Conservation (phyloP, 768 basidiomycete genomes). For the Russula earlei region DNA sequence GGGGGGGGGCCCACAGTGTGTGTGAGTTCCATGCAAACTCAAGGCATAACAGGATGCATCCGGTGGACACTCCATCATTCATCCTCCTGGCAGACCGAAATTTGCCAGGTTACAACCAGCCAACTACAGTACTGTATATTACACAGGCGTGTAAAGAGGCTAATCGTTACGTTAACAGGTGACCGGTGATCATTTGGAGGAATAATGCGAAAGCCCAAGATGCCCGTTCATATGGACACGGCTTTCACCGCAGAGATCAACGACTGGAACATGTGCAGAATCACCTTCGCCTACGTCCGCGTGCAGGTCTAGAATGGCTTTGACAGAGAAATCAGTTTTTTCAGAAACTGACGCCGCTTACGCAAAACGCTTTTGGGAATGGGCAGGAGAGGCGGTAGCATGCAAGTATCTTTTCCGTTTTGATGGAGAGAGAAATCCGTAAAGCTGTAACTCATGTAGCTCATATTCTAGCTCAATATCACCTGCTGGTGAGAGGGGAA, state of each 20-base stretch:
- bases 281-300: slow-evolving; percentile 19
- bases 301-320: background rate
- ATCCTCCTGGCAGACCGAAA: no score
- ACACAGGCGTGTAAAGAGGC: no score
- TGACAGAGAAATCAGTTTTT: background rate
- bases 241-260: slow-evolving; percentile 30
- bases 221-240: no score
- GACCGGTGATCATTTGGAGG: slow-evolving; percentile 24
- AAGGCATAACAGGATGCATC: no score
- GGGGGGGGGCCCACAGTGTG: no score
- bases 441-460: background rate
- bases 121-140: no score
- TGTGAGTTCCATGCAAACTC: no score
- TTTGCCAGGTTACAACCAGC: no score
- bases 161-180: no score
- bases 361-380: background rate
- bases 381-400: background rate
- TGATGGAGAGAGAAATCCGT: background rate
- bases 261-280: slow-evolving; percentile 30
- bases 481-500: slow-evolving; percentile 8
- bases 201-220: no score
- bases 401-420: background rate
- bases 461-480: background rate
- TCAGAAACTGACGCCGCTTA: background rate
- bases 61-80: no score